Conservation (phyloP, 2,329 filamentous ascomycete genomes). For the Scedosporium dehoogii region DNA sequence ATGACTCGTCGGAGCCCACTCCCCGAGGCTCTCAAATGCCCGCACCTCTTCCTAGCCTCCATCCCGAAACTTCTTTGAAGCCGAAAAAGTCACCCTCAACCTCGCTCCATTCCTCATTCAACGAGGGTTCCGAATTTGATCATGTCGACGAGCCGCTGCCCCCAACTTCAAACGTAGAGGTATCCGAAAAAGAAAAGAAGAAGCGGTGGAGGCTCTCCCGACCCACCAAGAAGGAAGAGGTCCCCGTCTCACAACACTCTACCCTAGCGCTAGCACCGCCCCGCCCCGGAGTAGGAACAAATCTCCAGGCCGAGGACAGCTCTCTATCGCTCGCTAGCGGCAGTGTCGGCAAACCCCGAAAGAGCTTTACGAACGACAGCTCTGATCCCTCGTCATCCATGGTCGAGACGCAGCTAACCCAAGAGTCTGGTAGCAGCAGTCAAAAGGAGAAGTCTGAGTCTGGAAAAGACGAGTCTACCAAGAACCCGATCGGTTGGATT, state of each 20-base stretch:
- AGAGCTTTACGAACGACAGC: slow-evolving; percentile 41
- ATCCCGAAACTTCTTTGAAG: slow-evolving; percentile 25
- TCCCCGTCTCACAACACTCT: slow-evolving; percentile 26
- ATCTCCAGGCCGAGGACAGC: slow-evolving; percentile 54
- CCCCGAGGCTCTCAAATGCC: slow-evolving; percentile 36
- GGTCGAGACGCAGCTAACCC: slow-evolving; percentile 26
- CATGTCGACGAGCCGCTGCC: slow-evolving; percentile 50
- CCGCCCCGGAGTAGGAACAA: slow-evolving; percentile 45
- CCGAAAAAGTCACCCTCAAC: slow-evolving; percentile 61
- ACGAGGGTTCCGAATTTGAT: slow-evolving; percentile 75
- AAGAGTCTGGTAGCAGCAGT: slow-evolving; percentile 21
- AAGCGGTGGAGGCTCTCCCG: slow-evolving; percentile 65
- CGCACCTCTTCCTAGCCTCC: slow-evolving; percentile 23
- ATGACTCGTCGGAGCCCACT: slow-evolving; percentile 33
- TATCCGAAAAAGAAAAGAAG: slow-evolving; percentile 58
- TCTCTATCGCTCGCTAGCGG: slow-evolving; percentile 59
- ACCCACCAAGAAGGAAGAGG: slow-evolving; percentile 45
- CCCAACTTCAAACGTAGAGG: slow-evolving; percentile 20
- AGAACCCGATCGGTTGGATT: slow-evolving; percentile 47
- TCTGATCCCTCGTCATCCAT: slow-evolving; percentile 32
- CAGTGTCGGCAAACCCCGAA: slow-evolving; percentile 30
- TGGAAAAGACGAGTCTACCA: slow-evolving; percentile 32
- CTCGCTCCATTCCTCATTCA: slow-evolving; percentile 67
- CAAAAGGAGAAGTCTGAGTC: slow-evolving; percentile 21
- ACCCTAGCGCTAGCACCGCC: slow-evolving; percentile 33